Conservation (phyloP, 2,329 filamentous ascomycete genomes). For the Fusarium irregulare region DNA sequence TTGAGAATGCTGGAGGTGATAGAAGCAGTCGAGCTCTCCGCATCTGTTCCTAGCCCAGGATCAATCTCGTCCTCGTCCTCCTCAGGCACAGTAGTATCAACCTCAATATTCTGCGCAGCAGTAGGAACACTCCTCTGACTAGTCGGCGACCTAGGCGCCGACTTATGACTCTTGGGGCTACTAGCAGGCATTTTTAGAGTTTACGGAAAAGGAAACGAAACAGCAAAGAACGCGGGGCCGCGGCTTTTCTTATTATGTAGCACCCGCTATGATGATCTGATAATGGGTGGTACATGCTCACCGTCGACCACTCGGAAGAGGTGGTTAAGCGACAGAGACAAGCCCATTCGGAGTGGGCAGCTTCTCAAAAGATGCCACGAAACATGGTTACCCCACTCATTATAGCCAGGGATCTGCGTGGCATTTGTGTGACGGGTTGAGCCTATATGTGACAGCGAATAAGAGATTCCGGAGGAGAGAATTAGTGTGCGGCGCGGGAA, state of each 20-base stretch:
- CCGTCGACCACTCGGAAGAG: neutral
- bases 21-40: constrained; percentile 13
- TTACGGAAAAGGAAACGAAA: neutral
- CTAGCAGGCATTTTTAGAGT: neutral
- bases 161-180: constrained; percentile 11
- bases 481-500: neutral
- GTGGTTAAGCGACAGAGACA: neutral
- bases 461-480: neutral
- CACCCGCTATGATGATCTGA: constrained; percentile 7
- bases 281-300: neutral
- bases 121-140: neutral
- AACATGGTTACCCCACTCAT: neutral
- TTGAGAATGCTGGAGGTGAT: constrained; percentile 25
- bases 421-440: neutral
- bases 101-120: neutral
- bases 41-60: constrained; percentile 11
- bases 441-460: neutral
- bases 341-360: constrained; percentile 11
- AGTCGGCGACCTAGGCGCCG: neutral
- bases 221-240: neutral
- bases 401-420: neutral
- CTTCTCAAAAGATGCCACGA: constrained; percentile 16
- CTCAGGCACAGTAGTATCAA: constrained; percentile 2
- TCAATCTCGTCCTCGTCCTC: constrained; percentile 9
- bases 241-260: constrained; percentile 8